Conservation (phyloP, 768 basidiomycete genomes). For the Leucocoprinus sp. region DNA sequence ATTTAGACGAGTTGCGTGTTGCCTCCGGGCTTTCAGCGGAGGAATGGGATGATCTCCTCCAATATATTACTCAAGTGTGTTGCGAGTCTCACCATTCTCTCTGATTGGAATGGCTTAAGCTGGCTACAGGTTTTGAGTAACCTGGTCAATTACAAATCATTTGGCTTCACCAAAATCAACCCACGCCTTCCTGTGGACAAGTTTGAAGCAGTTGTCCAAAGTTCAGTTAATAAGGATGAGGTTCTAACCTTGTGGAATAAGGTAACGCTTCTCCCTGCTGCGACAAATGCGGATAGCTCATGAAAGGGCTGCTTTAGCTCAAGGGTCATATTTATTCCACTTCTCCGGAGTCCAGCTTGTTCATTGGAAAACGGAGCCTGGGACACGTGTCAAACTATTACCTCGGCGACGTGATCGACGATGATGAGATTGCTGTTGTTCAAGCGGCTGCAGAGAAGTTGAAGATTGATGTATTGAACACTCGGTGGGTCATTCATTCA, state of each 20-base stretch:
- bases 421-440: slow-evolving; percentile 69
- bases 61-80: slow-evolving; percentile 67
- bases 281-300: not conserved
- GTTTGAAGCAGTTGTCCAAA: slow-evolving; percentile 54
- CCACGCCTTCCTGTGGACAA: slow-evolving; percentile 56
- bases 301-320: slow-evolving; percentile 34
- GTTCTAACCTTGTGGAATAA: slow-evolving; percentile 56
- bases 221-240: slow-evolving; percentile 49
- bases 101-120: not conserved
- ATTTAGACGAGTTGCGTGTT: slow-evolving; percentile 45
- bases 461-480: slow-evolving; percentile 73
- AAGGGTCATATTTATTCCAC: slow-evolving; percentile 67
- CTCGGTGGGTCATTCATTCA: slow-evolving; percentile 41
- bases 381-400: slow-evolving; percentile 87
- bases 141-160: slow-evolving; percentile 69
- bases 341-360: slow-evolving; percentile 56
- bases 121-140: slow-evolving; percentile 43
- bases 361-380: slow-evolving; percentile 69
- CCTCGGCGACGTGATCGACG: slow-evolving; percentile 61
- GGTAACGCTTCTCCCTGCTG: slow-evolving; percentile 26
- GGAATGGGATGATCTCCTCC: slow-evolving; percentile 64
- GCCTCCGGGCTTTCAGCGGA: slow-evolving; percentile 44
- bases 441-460: slow-evolving; percentile 71
- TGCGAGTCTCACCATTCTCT: not conserved
- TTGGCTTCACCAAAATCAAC: slow-evolving; percentile 82